These are phyloP conservation scores for Stachybotrys chartarum DNA, from an alignment of 2,329 filamentous ascomycete genomes.

Conservation along the genomic window DNA sequence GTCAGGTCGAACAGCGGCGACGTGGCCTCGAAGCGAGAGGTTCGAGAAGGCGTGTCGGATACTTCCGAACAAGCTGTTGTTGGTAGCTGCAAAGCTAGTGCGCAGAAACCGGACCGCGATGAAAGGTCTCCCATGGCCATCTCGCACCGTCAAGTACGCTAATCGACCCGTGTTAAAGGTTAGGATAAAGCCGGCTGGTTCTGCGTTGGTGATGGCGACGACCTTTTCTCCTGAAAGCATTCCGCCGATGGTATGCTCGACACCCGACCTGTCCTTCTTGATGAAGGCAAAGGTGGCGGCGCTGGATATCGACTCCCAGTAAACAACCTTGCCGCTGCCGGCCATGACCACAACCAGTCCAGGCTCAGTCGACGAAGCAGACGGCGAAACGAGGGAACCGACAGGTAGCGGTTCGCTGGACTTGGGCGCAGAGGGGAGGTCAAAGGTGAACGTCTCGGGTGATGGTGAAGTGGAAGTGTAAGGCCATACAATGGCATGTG, in stretches of 20 bases:
- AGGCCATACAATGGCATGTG: constrained; percentile 84
- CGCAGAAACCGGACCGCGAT: constrained; percentile 74
- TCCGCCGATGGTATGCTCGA: constrained; percentile 67
- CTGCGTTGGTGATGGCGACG: constrained; percentile 71
- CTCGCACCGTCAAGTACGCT: constrained; percentile 78
- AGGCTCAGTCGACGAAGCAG: constrained; percentile 70
- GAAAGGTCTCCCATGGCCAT: constrained; percentile 76
- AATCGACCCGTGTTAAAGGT: constrained; percentile 79
- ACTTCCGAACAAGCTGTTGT: constrained; percentile 70
- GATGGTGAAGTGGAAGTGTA: constrained; percentile 65
- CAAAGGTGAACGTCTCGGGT: constrained; percentile 73
- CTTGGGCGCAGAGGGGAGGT: constrained; percentile 66
- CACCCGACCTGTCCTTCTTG: constrained; percentile 71
- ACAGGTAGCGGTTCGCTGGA: constrained; percentile 68
- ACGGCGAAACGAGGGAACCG: constrained; percentile 73
- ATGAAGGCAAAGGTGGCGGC: constrained; percentile 79
- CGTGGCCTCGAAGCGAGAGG: constrained; percentile 63
- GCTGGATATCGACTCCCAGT: constrained; percentile 92
- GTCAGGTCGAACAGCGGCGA: constrained; percentile 73
- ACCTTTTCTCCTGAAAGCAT: constrained; percentile 74
- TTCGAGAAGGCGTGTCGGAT: constrained; percentile 70
- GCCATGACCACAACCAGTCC: constrained; percentile 85
- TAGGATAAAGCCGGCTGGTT: constrained; percentile 78
- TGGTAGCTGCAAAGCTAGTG: constrained; percentile 46
- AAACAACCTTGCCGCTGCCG: constrained; percentile 75